Evolutionary conservation across 1,139 yeast species (phyloP).

Genomic region (Candida tropicalis): DNA sequence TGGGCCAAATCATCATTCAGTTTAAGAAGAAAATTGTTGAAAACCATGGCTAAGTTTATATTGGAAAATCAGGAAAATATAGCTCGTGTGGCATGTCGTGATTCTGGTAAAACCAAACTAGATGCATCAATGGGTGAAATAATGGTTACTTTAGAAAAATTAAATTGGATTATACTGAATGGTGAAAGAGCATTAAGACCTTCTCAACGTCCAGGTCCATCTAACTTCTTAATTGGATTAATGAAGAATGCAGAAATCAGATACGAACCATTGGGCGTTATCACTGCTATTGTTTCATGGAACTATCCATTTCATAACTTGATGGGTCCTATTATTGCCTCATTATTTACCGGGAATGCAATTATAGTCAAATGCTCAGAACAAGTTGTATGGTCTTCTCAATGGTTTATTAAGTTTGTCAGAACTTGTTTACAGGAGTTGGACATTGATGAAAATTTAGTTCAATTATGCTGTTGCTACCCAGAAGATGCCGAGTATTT

Average conservation of each 20-base stretch:
- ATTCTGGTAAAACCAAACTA: slow-evolving; percentile 91
- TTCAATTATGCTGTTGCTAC: slow-evolving; percentile 78
- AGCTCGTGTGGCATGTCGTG: slow-evolving; percentile 92
- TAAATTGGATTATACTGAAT: slow-evolving; percentile 84
- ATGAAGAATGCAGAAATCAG: slow-evolving; percentile 93
- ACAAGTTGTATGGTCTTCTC: slow-evolving; percentile 93
- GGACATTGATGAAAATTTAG: slow-evolving; percentile 77
- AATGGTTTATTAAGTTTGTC: slow-evolving; percentile 70
- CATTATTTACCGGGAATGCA: slow-evolving; percentile 88
- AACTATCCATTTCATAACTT: slow-evolving; percentile 94
- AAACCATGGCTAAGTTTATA: slow-evolving; percentile 71
- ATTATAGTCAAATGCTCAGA: slow-evolving; percentile 92
- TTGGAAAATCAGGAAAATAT: slow-evolving; percentile 81
- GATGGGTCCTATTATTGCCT: slow-evolving; percentile 88
- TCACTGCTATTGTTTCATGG: slow-evolving; percentile 93
- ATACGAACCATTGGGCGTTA: slow-evolving; percentile 90
- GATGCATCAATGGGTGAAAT: slow-evolving; percentile 97
- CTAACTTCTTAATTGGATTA: slow-evolving; percentile 62
- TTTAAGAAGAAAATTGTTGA: slow-evolving; percentile 68
- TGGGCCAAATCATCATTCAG: slow-evolving; percentile 64
- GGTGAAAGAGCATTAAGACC: slow-evolving; percentile 75
- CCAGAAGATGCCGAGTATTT: slow-evolving; percentile 86
- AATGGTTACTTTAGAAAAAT: slow-evolving; percentile 88
- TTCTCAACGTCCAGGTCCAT: slow-evolving; percentile 83
- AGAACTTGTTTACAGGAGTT: slow-evolving; percentile 71